phyloP scores from a whole-genome alignment of 805 yeast genomes.

The Wickerhamomyces sydowiorum region DNA sequence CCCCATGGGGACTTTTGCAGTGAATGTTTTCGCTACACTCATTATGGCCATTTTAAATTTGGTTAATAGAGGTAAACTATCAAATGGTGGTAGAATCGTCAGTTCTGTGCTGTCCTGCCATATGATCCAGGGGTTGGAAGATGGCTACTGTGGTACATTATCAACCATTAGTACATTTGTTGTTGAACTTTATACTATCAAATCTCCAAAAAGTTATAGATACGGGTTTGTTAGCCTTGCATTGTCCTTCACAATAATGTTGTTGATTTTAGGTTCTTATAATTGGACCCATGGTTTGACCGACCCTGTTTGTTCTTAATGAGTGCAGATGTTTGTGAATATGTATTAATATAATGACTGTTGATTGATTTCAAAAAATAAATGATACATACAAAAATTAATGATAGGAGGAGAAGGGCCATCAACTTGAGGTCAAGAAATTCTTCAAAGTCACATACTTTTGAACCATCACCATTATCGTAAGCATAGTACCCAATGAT shows the following conservation, averaged over 20 bases:
- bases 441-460: neutral
- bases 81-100: slow-evolving; percentile 23
- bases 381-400: neutral
- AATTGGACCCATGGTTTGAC: slow-evolving; percentile 56
- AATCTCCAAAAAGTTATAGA: slow-evolving; percentile 31
- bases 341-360: no score
- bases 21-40: slow-evolving; percentile 42
- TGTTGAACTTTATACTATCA: slow-evolving; percentile 48
- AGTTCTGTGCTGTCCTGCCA: slow-evolving; percentile 36
- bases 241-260: slow-evolving; percentile 39
- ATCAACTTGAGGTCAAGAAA: neutral
- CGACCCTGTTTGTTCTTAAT: slow-evolving; percentile 15
- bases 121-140: slow-evolving; percentile 45
- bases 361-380: no score
- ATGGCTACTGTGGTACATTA: slow-evolving; percentile 67
- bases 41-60: slow-evolving; percentile 39
- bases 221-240: slow-evolving; percentile 48
- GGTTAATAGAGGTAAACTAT: slow-evolving; percentile 36
- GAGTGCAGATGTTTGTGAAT: neutral
- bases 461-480: neutral
- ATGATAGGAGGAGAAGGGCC: neutral
- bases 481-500: no score
- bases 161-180: slow-evolving; percentile 78
- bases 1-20: slow-evolving; percentile 49
- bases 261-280: slow-evolving; percentile 66